These are phyloP conservation scores for Piromyces finnis DNA, from an alignment of 192 early-diverging fungal genomes.

Conservation along the genomic window DNA sequence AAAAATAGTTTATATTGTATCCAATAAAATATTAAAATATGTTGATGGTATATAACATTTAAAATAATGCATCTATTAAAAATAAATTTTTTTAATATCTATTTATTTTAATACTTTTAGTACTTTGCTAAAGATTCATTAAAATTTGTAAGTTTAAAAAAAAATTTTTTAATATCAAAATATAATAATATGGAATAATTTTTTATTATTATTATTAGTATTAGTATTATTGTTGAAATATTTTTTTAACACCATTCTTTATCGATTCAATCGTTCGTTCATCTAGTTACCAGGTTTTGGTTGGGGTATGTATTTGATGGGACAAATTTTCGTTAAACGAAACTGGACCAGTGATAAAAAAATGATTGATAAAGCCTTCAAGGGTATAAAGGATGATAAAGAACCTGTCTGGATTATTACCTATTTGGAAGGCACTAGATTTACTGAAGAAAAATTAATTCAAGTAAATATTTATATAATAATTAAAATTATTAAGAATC, in stretches of 20 bases:
- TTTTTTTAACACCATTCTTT: no score
- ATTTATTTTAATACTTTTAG: background rate
- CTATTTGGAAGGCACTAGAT: constrained; percentile 4
- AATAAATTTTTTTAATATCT: no score
- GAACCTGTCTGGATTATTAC: constrained; percentile 5
- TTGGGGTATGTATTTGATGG: background rate
- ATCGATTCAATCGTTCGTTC: no score
- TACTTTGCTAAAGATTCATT: background rate
- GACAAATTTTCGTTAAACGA: constrained; percentile 2
- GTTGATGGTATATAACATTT: no score
- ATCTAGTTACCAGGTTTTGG: background rate
- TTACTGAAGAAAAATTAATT: constrained; percentile 3
- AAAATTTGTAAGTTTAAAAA: background rate
- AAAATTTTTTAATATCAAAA: background rate
- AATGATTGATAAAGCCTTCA: constrained; percentile 1
- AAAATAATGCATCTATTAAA: no score
- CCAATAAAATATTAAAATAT: no score
- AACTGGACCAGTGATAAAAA: constrained; percentile 5
- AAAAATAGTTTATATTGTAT: no score
- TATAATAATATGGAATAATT: background rate
- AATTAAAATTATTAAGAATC: no score
- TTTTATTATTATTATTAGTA: no score
- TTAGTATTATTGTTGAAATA: no score
- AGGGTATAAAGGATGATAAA: background rate
- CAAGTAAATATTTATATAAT: background rate